Base-by-base conservation (phyloP, 2,329 filamentous ascomycete species). In the Orbilia brochopaga region DNA sequence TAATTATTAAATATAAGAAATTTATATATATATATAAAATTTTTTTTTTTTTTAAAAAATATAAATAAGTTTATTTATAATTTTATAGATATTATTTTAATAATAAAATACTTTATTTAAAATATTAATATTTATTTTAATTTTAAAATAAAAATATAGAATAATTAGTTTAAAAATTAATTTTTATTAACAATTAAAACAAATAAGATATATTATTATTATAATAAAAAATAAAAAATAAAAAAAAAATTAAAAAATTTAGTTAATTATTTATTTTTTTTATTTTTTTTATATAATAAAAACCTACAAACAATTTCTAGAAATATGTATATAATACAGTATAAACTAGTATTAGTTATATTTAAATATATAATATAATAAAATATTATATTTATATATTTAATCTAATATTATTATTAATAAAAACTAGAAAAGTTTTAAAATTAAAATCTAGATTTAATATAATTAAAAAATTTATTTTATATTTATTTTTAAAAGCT, bases 11-110 rank as follows among this genome's bases (percentile, higher is more conserved):
- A 15, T 35, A 35, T 56, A 15, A 21, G 21, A 23, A 21, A 30
- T n/a, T 56, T n/a, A 30, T 56, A 35, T 35, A 37, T n/a, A 35
- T 35, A 17, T 56, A 35, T 8, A n/a, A 35, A 37, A 37, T 37
- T 7, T 37, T 35, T 35, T 56, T 13, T 7, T n/a, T 4, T 4
- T 30, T 35, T 56, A 4, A 37, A 24, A 32, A 35, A 35, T 56
- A 35, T 21, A 32, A 37, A 24, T 40, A 37, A 37, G 13, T 21
- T 56, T 56, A n/a, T 35, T 35, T 56, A 30, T n/a, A 56, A 56
- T 7, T 56, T 35, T 56, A 56, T 4, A n/a, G 6, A 30, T 35
- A 56, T 35, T 15, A 21, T 37, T 17, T 32, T 56, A 17, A 17
- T 17, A 56, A 35, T 35, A 17, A 17, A 17, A 35, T 37, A 24